A percentile compares a stretch with the other conserved stretches of the same genome.
Evolutionary conservation across 202 grass and related monocot genomes (phyloP).

Genomic region (Zoysia matrella): DNA sequence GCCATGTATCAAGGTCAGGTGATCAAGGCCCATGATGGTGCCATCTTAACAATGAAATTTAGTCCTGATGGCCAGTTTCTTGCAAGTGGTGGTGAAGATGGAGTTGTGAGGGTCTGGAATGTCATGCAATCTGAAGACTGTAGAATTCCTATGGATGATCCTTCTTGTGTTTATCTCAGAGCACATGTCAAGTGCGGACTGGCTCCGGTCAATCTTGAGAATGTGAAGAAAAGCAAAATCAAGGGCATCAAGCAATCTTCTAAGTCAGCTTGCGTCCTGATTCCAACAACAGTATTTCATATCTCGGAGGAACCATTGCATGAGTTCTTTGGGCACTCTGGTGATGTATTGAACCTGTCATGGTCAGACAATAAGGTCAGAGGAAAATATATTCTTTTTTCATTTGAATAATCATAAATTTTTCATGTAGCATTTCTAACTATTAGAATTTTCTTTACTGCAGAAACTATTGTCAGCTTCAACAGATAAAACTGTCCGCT

Average conservation of each 20-base stretch:
- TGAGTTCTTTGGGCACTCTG: slow-evolving; percentile 66
- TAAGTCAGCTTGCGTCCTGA: slow-evolving; percentile 67
- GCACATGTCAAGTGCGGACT: slow-evolving; percentile 51
- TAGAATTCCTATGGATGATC: slow-evolving; percentile 58
- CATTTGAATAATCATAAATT: background rate
- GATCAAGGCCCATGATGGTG: slow-evolving; percentile 74
- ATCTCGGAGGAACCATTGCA: slow-evolving; percentile 67
- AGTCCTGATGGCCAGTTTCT: slow-evolving; percentile 69
- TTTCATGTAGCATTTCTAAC: background rate
- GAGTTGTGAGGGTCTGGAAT: slow-evolving; percentile 67
- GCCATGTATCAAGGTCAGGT: slow-evolving; percentile 59
- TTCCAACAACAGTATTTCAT: slow-evolving; percentile 59
- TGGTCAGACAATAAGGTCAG: slow-evolving; percentile 81
- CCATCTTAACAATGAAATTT: slow-evolving; percentile 23
- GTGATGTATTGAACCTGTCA: slow-evolving; percentile 71
- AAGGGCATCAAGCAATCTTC: slow-evolving; percentile 51
- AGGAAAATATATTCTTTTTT: background rate
- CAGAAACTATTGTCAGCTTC: slow-evolving; percentile 56
- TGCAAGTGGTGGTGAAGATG: slow-evolving; percentile 69
- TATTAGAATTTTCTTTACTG: slow-evolving; percentile 36
- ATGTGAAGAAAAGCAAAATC: slow-evolving; percentile 38
- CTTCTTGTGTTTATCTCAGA: slow-evolving; percentile 66
- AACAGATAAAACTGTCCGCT: too few species aligned
- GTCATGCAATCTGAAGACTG: slow-evolving; percentile 47
- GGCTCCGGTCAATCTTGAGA: slow-evolving; percentile 40